Evolutionary conservation across 306 rosid species (phyloP), one percentile per base, ranked within the genome.

Genomic region (Hippophae gyantsensis): DNA sequence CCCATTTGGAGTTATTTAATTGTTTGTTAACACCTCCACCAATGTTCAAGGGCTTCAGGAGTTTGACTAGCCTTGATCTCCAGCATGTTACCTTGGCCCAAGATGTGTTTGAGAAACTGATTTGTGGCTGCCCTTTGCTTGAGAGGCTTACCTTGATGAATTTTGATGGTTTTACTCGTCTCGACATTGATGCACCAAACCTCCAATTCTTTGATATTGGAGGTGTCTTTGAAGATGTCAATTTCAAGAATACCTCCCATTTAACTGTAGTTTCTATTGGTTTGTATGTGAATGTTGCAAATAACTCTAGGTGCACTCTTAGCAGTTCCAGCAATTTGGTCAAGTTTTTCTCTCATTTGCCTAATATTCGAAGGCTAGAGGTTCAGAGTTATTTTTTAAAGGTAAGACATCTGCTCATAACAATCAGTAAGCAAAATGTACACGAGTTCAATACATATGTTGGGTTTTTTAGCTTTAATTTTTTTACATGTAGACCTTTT

Each of bases 61-160:
- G 59, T 64, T 80, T 84, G 73, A 80, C 73, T 71, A 80, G 76
- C 63, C 90, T 84, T 71, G 81, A 77, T 64, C 76, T 84, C 69
- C 74, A 71, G 58, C 69, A 66, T 65, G 79, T 84, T 56, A 74
- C 76, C 61, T 23, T 81, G 72, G 59, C 76, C 56, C 86, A 76
- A 67, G 73, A 69, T 73, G 79, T 26, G 69, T 72, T 84, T 38
- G 81, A 76, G 48, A 73, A 63, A 12, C 65, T 84, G 67, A 74
- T 84, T 66, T 66, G 81, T 26, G 74, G 63, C 69, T 84, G 81
- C 66, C 84, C 84, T 42, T 12, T 73, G 63, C 84, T 84, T 50
- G 84, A 84, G 69, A 71, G 75, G 40, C 58, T 83, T 50, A 72
- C 79, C n/a, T 45, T 81, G 71, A 63, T 78, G 76, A 74, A 81